Percentiles rank a stretch among this genome's conserved stretches.
Conservation (phyloP, 2,329 filamentous ascomycete species). For the Fusarium sp. region DNA sequence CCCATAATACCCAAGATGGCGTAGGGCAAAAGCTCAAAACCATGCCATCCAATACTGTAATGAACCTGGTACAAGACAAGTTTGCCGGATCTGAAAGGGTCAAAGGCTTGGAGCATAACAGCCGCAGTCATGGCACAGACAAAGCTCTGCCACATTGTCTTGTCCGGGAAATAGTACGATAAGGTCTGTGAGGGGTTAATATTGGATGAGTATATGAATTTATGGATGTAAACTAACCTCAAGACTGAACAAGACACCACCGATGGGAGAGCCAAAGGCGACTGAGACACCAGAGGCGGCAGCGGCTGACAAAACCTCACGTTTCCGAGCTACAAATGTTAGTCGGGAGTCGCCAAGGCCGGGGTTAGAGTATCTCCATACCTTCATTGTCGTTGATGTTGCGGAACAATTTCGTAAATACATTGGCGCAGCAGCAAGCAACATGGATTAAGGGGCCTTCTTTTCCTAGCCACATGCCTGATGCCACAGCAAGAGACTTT, state of each 20-base stretch:
- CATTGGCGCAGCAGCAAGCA: constrained; percentile 94
- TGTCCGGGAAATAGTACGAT: constrained; percentile 98
- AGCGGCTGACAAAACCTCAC: constrained; percentile 92
- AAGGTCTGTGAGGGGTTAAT: constrained; percentile 63
- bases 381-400: constrained; percentile 89
- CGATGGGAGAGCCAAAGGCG: constrained; percentile 93
- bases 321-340: constrained; percentile 78
- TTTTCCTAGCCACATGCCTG: constrained; percentile 96
- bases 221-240: constrained; percentile 67
- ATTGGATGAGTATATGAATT: background rate
- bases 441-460: constrained; percentile 97
- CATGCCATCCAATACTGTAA: constrained; percentile 92
- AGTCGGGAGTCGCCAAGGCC: background rate
- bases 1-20: constrained; percentile 88
- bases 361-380: constrained; percentile 49
- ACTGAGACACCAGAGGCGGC: constrained; percentile 94
- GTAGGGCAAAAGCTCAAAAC: constrained; percentile 93
- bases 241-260: constrained; percentile 95
- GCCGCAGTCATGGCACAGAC: constrained; percentile 99
- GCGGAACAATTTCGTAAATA: constrained; percentile 91
- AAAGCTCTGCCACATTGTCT: constrained; percentile 99
- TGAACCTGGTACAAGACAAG: constrained; percentile 96
- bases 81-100: constrained; percentile 95
- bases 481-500: constrained; percentile 90
- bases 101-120: constrained; percentile 90